Base-by-base conservation (phyloP, 169 alveolate species). In the Plasmodium vinckei region DNA sequence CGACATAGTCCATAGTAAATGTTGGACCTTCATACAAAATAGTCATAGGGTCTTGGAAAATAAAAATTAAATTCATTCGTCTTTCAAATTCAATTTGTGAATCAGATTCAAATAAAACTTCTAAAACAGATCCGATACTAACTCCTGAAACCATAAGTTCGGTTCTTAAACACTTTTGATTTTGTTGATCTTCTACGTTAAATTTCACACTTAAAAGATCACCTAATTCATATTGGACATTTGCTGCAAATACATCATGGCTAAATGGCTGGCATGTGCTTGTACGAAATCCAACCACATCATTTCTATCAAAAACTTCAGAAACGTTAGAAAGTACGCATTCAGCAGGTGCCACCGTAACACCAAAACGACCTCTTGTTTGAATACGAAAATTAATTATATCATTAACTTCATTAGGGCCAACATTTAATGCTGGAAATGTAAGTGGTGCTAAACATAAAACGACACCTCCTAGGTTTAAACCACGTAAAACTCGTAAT, bases 301-400 rank as follows among this genome's bases (percentile, higher is more conserved):
- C 98, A 87, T 96, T 96, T 51, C 98, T 87, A 65, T 95, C 97
- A 65, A 96, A 96, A 21, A 96, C 95, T 56, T 95, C 98, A 12
- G 93, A 91, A 19, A 95, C 93, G 5, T 96, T 86, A 44, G 96
- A 93, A 61, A 96, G 84, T 49, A 96, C 93, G 56, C 97, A 95
- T 73, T 95, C 97, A 12, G 98, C 97, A 0, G 98, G 98, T 1
- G 98, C 98, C 2, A 96, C 98, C 0, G 98, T 96, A 25, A 96
- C 96, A n/a, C 98, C 98, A 88, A 96, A 96, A 13, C 98, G 93
- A 6, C 97, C 97, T 17, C 94, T 89, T n/a, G 97, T 92, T 49
- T 87, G 77, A 10, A 96, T 93, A 56, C 96, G 89, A 72, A 96
- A 96, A 59, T 92, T 92, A 10, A 95, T 72, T 21, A 95, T 93